These are phyloP conservation scores for Monosporozyma solicola DNA, from an alignment of 805 yeast species.

Conservation along the genomic window DNA sequence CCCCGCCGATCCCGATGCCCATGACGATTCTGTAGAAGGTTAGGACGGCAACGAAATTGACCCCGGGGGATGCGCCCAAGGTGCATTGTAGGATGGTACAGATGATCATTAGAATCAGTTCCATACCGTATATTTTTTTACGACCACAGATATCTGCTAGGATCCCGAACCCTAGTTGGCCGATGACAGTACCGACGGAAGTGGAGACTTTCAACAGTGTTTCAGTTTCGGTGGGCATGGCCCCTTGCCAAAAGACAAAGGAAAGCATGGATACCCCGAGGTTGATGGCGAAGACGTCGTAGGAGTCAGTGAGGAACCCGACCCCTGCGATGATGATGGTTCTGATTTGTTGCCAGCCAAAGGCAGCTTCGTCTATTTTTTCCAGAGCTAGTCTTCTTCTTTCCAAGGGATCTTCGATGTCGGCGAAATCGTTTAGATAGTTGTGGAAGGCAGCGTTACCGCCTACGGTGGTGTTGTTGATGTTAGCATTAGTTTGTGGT, in stretches of 20 bases:
- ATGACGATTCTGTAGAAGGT: slow-evolving; percentile 71
- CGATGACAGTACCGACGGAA: slow-evolving; percentile 89
- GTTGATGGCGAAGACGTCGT: slow-evolving; percentile 86
- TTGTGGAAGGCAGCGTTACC: slow-evolving; percentile 86
- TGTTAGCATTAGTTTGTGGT: slow-evolving; percentile 5
- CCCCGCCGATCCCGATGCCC: slow-evolving; percentile 98
- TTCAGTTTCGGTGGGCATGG: slow-evolving; percentile 59
- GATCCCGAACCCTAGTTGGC: slow-evolving; percentile 79
- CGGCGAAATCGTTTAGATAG: slow-evolving; percentile 68
- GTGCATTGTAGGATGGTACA: slow-evolving; percentile 74
- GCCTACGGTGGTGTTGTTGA: slow-evolving; percentile 42
- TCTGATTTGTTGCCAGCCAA: slow-evolving; percentile 77
- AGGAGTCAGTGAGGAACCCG: slow-evolving; percentile 88
- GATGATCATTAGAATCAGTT: slow-evolving; percentile 72
- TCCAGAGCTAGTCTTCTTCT: slow-evolving; percentile 78
- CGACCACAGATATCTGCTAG: slow-evolving; percentile 78
- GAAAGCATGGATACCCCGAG: slow-evolving; percentile 72
- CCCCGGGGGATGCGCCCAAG: slow-evolving; percentile 61
- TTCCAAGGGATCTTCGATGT: slow-evolving; percentile 75
- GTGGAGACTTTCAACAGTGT: slow-evolving; percentile 82
- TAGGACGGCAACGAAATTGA: slow-evolving; percentile 65
- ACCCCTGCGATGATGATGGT: slow-evolving; percentile 85
- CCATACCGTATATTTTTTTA: slow-evolving; percentile 79
- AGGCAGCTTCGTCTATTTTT: slow-evolving; percentile 69
- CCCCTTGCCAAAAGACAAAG: slow-evolving; percentile 61